phyloP scores from a whole-genome alignment of 2,329 filamentous ascomycete genomes.

The Fusarium sp. region DNA sequence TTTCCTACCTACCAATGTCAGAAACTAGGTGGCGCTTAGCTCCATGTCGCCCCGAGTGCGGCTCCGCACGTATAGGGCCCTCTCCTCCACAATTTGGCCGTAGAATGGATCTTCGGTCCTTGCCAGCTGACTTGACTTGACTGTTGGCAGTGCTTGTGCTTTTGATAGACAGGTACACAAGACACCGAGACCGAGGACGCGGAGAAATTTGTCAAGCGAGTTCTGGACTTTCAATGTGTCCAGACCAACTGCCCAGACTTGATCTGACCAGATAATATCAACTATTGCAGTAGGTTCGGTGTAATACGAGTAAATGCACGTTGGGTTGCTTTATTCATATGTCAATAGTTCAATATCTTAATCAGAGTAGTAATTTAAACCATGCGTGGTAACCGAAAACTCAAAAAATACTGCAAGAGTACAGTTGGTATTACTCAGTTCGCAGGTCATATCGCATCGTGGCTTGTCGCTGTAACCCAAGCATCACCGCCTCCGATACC shows the following conservation, averaged over 20 bases:
- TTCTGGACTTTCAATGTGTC: slow-evolving; percentile 11
- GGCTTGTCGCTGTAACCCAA: slow-evolving; percentile 30
- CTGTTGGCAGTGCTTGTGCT: background rate
- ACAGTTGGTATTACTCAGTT: background rate
- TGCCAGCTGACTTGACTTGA: background rate
- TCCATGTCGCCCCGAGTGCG: slow-evolving; percentile 25
- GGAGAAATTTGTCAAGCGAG: background rate
- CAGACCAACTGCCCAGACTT: background rate
- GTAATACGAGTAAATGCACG: slow-evolving; percentile 21
- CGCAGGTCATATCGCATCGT: slow-evolving; percentile 3
- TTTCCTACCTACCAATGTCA: background rate
- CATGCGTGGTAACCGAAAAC: slow-evolving; percentile 12
- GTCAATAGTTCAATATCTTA: background rate
- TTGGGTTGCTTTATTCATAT: slow-evolving; percentile 27
- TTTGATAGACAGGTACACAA: background rate
- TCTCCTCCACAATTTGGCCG: slow-evolving; percentile 35
- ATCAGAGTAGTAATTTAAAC: background rate
- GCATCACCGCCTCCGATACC: background rate
- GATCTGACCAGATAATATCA: background rate
- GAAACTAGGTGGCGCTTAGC: slow-evolving; percentile 14
- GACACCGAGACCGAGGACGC: background rate
- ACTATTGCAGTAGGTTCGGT: slow-evolving; percentile 7
- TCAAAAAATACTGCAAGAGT: background rate
- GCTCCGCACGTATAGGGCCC: slow-evolving; percentile 36
- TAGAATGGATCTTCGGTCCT: background rate